These are phyloP conservation scores for Austroboletus olivaceoglutinosus DNA, from an alignment of 1,284 basidiomycete genomes.

Conservation along the genomic window DNA sequence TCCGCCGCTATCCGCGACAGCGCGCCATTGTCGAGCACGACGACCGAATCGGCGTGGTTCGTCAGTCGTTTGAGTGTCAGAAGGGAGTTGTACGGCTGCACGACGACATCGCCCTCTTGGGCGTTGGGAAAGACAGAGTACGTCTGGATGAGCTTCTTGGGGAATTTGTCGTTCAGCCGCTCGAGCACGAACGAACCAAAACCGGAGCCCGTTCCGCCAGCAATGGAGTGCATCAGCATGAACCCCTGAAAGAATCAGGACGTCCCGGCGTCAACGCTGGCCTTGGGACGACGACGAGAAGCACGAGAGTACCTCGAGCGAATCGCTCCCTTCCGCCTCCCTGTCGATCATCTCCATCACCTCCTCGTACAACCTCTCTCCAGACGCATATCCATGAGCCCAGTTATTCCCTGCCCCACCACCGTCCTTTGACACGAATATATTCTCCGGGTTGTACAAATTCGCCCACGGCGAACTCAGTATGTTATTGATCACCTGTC, in stretches of 20 bases:
- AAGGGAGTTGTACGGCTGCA: constrained; percentile 97
- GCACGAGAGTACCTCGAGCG: constrained; percentile 72
- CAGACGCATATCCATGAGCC: constrained; percentile 91
- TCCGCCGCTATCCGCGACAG: constrained; percentile 90
- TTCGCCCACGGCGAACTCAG: constrained; percentile 88
- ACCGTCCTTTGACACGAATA: constrained; percentile 92
- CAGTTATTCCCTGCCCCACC: constrained; percentile 99
- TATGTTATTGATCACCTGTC: constrained; percentile 94
- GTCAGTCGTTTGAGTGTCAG: constrained; percentile 94
- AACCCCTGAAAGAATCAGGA: constrained; percentile 69
- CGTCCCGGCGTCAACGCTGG: not conserved
- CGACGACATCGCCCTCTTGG: constrained; percentile 89
- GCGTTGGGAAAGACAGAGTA: constrained; percentile 98
- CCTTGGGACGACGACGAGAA: not conserved
- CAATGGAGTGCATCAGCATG: constrained; percentile 98
- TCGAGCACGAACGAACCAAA: constrained; percentile 97
- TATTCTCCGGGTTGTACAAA: constrained; percentile 98
- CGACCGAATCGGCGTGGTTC: constrained; percentile 96
- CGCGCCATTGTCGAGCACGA: constrained; percentile 97
- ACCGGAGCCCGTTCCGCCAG: constrained; percentile 97
- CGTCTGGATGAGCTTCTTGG: constrained; percentile 98
- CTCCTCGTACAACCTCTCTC: constrained; percentile 93
- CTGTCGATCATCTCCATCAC: constrained; percentile 99
- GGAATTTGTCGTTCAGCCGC: constrained; percentile 95
- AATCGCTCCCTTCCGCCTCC: constrained; percentile 98